Evolutionary conservation across 2,329 filamentous ascomycete genomes (phyloP), one percentile per base, ranked within the genome.

Genomic region (Monosporascus sp.): DNA sequence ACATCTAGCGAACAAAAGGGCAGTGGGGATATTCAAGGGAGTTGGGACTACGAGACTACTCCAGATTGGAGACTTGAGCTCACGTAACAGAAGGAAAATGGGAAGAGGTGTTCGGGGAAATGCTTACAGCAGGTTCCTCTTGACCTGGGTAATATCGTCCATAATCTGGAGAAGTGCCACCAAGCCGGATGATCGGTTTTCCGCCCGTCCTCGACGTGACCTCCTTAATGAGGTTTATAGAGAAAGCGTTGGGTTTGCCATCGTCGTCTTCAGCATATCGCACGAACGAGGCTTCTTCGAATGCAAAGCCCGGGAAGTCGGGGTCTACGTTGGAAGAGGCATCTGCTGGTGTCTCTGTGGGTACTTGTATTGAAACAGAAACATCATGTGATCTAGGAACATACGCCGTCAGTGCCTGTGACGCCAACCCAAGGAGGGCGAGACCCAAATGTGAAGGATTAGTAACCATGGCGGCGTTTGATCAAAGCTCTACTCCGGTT

Each of bases 141-240:
- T 71, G 70, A 3, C 62, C 62, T 0, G 64, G 67, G 7, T 67
- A 53, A 51, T 68, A 70, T 50, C 57, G 63, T 2, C 64, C 69
- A 49, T 71, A 71, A 54, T 71, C 69, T 8, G 68, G 58, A 44
- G 66, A 69, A 1, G 68, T 70, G 8, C 69, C 69, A 14, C 68
- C 68, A 3, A 72, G 56, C 14, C 69, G 60, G 38, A 71, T 72
- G 46, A 68, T 64, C 4, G 69, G 65, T 34, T 59, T 61, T 1
- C 68, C 69, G 3, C 66, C 66, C 0, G 68, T 72, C 25, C 69
- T 64, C 6, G 62, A 63, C 45, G 66, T 69, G 47, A 71, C 61
- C 18, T 57, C 60, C 17, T 66, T 52, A 42, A 72, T 67, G 31
- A 71, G 62, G 49, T 71, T 71, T 15, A 56, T 47, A 1, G 67